phyloP scores from a whole-genome alignment of 352 stramenopile species.

The Nothophytophthora sp. region DNA sequence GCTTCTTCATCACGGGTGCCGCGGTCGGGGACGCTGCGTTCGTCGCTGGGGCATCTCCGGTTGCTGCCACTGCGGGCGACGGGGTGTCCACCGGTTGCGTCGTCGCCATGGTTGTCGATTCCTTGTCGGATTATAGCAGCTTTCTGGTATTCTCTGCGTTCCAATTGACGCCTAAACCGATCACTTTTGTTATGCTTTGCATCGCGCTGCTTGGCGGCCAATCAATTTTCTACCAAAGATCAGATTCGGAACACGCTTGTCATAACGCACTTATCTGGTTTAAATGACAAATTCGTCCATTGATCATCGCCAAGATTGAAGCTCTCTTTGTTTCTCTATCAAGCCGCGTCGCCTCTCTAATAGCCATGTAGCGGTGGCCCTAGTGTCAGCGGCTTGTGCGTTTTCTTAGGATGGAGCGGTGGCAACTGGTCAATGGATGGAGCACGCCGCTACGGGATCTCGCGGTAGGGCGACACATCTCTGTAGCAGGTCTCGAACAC shows the following conservation, averaged over 20 bases:
- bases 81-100: background rate
- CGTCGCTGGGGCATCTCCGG: too few relatives aligned
- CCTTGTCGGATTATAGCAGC: background rate
- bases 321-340: too few relatives aligned
- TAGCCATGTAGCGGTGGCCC: too few relatives aligned
- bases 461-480: slow-evolving; percentile 78
- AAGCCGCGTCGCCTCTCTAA: too few relatives aligned
- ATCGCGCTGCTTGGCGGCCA: too few relatives aligned
- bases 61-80: background rate
- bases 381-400: too few relatives aligned
- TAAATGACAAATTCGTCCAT: too few relatives aligned
- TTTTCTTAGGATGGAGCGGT: background rate
- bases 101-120: slow-evolving; percentile 10
- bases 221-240: too few relatives aligned
- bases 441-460: slow-evolving; percentile 60
- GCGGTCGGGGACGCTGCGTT: background rate
- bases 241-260: too few relatives aligned
- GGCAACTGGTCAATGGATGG: background rate
- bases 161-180: slow-evolving; percentile 17
- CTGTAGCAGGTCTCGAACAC: slow-evolving; percentile 87
- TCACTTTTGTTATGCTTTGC: slow-evolving; percentile 2
- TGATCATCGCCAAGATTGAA: too few relatives aligned
- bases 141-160: slow-evolving; percentile 12
- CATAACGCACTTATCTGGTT: too few relatives aligned
- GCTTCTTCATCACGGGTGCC: slow-evolving; percentile 50